Percentiles rank a stretch among this genome's conserved stretches.
phyloP scores from a whole-genome alignment of 805 yeast species.

The Candida ortonii region DNA sequence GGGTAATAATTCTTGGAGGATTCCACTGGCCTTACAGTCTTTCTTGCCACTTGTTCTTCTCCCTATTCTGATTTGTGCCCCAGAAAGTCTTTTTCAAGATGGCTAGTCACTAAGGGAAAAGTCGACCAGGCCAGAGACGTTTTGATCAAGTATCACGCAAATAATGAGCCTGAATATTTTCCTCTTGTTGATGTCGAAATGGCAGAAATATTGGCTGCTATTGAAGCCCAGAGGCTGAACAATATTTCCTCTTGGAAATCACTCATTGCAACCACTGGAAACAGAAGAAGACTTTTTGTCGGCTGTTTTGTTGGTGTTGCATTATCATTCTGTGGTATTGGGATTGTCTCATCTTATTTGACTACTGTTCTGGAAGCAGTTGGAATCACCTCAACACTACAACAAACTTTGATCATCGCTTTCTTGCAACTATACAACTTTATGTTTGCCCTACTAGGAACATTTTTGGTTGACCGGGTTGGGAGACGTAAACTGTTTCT shows the following conservation, averaged over 20 bases:
- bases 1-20: slow-evolving; percentile 34
- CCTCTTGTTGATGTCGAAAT: slow-evolving; percentile 36
- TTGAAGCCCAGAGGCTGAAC: slow-evolving; percentile 31
- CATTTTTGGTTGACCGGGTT: slow-evolving; percentile 30
- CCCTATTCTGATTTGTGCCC: slow-evolving; percentile 30
- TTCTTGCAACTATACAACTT: slow-evolving; percentile 47
- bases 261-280: slow-evolving; percentile 30
- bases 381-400: slow-evolving; percentile 45
- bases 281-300: slow-evolving; percentile 38
- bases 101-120: slow-evolving; percentile 31
- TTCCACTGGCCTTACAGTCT: slow-evolving; percentile 41
- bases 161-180: slow-evolving; percentile 25
- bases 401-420: slow-evolving; percentile 50
- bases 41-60: slow-evolving; percentile 35
- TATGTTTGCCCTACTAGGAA: slow-evolving; percentile 30
- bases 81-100: slow-evolving; percentile 42
- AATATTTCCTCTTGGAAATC: slow-evolving; percentile 36
- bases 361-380: slow-evolving; percentile 46
- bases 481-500: slow-evolving; percentile 39
- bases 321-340: slow-evolving; percentile 44
- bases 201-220: slow-evolving; percentile 35
- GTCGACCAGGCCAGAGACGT: slow-evolving; percentile 33
- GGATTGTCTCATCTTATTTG: slow-evolving; percentile 44
- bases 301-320: slow-evolving; percentile 30
- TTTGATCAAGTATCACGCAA: slow-evolving; percentile 26